A percentile compares a stretch with the other conserved stretches of the same genome.
Conservation (phyloP, 805 yeast species). For the Myxozyma nipponensis region DNA sequence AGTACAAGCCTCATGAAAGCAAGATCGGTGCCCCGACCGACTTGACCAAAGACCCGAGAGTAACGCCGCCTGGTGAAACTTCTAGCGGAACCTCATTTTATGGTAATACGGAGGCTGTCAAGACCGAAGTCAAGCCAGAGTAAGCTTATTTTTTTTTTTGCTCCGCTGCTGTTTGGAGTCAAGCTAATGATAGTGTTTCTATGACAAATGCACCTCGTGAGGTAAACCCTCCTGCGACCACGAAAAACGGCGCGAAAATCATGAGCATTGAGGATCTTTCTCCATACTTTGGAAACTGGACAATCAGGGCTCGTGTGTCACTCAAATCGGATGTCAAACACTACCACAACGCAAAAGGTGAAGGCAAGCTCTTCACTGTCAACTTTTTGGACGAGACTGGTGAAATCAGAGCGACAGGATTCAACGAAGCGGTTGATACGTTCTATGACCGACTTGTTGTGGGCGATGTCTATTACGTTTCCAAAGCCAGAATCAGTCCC, state of each 20-base stretch:
- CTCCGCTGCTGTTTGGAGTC: neutral
- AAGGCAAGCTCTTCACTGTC: slow-evolving; percentile 84
- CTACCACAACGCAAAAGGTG: slow-evolving; percentile 82
- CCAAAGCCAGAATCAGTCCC: slow-evolving; percentile 73
- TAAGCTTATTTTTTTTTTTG: neutral
- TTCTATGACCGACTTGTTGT: slow-evolving; percentile 74
- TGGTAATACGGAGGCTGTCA: slow-evolving; percentile 10
- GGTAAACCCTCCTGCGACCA: neutral
- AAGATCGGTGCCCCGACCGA: slow-evolving; percentile 23
- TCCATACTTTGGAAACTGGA: slow-evolving; percentile 89
- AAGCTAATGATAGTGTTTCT: neutral
- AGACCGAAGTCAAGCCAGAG: neutral
- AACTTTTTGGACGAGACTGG: slow-evolving; percentile 91
- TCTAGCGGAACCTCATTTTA: slow-evolving; percentile 13
- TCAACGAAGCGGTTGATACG: slow-evolving; percentile 79
- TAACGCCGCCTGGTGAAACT: neutral
- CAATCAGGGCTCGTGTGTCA: slow-evolving; percentile 87
- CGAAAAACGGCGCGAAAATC: slow-evolving; percentile 38
- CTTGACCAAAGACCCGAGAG: neutral
- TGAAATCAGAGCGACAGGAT: slow-evolving; percentile 93
- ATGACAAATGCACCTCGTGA: slow-evolving; percentile 1
- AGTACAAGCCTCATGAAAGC: slow-evolving; percentile 17
- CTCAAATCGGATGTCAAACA: slow-evolving; percentile 82
- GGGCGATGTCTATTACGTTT: slow-evolving; percentile 81
- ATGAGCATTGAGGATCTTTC: slow-evolving; percentile 82